A percentile compares a stretch with the other conserved stretches of the same genome.
Conservation (phyloP, 1,139 yeast species). For the Kodamaea sp. region DNA sequence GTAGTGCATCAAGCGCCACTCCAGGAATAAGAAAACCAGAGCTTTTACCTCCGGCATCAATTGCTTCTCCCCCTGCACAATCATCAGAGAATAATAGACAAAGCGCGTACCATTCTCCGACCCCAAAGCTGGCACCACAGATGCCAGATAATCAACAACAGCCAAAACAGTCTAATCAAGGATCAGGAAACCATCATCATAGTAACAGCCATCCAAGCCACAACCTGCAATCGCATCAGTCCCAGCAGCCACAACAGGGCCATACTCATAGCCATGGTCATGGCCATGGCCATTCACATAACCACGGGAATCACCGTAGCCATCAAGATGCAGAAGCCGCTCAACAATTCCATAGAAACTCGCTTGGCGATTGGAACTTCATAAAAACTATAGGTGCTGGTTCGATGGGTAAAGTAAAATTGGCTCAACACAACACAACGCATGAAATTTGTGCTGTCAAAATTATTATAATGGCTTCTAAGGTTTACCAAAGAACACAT, state of each 20-base stretch:
- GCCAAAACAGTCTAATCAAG: neutral
- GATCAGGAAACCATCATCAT: conserved; percentile 7
- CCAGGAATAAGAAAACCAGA: conserved; percentile 16
- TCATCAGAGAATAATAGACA: conserved; percentile 3
- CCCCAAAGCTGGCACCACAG: conserved; percentile 1
- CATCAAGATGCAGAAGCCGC: conserved; percentile 14
- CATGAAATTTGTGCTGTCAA: conserved; percentile 84
- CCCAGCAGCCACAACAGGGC: conserved; percentile 12
- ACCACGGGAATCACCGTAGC: neutral
- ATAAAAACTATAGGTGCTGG: conserved; percentile 97
- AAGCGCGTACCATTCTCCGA: neutral
- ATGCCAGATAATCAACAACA: conserved; percentile 4
- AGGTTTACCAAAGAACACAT: conserved; percentile 72
- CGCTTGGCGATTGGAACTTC: conserved; percentile 97
- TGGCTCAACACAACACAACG: conserved; percentile 81
- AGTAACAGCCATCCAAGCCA: conserved; percentile 11
- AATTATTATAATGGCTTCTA: conserved; percentile 77
- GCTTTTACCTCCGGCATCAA: conserved; percentile 25
- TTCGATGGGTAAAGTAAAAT: conserved; percentile 97
- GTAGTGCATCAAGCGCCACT: neutral
- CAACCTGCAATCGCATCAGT: conserved; percentile 10
- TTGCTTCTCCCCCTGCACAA: conserved; percentile 17
- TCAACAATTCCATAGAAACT: conserved; percentile 73
- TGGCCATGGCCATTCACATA: conserved; percentile 17
- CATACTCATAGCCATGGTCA: conserved; percentile 6